These are phyloP conservation scores for Schizophyllum amplum DNA, from an alignment of 1,284 basidiomycete species.

Conservation along the genomic window DNA sequence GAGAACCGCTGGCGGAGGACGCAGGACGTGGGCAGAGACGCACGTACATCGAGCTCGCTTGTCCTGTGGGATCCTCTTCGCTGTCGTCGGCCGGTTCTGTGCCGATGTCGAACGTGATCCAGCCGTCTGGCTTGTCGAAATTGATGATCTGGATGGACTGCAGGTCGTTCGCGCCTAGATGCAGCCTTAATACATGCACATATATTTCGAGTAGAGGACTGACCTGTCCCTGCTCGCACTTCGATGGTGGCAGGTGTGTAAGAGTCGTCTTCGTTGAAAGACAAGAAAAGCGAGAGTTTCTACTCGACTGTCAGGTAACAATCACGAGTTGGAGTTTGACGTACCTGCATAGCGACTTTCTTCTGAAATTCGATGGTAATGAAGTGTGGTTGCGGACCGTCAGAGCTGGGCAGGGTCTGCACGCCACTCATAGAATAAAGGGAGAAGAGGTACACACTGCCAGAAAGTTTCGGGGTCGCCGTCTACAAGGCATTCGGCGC, in stretches of 20 bases:
- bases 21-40: too few species aligned
- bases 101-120: slow-evolving; percentile 87
- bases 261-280: slow-evolving; percentile 86
- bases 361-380: slow-evolving; percentile 92
- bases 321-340: slow-evolving; percentile 9
- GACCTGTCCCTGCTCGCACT: slow-evolving; percentile 81
- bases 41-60: neutral
- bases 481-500: slow-evolving; percentile 87
- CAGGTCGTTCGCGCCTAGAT: slow-evolving; percentile 66
- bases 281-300: slow-evolving; percentile 90
- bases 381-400: slow-evolving; percentile 95
- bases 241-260: slow-evolving; percentile 93
- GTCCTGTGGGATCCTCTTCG: slow-evolving; percentile 47
- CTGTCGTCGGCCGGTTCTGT: slow-evolving; percentile 64
- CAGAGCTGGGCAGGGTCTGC: slow-evolving; percentile 55
- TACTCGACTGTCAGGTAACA: slow-evolving; percentile 22
- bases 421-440: slow-evolving; percentile 1
- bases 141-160: slow-evolving; percentile 86
- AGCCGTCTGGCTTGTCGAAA: slow-evolving; percentile 88
- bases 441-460: slow-evolving; percentile 65
- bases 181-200: neutral
- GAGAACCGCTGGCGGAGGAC: too few species aligned
- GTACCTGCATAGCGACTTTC: slow-evolving; percentile 83
- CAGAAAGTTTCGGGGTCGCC: slow-evolving; percentile 90
- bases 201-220: neutral